Percentiles rank a stretch among this genome's conserved stretches.
phyloP scores from a whole-genome alignment of 2,329 filamentous ascomycete species.

The Ampelomyces quisqualis region DNA sequence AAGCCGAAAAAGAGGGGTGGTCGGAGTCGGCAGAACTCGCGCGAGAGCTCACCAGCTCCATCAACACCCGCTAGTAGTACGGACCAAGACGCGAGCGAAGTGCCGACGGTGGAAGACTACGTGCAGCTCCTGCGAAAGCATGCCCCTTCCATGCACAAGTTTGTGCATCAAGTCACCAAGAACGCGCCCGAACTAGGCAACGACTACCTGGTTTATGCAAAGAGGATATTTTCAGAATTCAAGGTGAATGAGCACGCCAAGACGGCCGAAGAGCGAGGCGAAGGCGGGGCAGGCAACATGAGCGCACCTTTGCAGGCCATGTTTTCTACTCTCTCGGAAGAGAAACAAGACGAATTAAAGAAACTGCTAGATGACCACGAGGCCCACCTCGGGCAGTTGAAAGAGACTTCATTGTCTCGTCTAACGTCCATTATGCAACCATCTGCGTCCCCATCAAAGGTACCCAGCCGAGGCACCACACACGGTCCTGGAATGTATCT shows the following conservation, averaged over 20 bases:
- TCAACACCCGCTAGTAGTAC: conserved; percentile 25
- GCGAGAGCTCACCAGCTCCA: conserved; percentile 27
- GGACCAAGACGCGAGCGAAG: conserved; percentile 22
- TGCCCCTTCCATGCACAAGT: conserved; percentile 64
- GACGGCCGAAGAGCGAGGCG: conserved; percentile 21
- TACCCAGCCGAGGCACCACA: conserved; percentile 41
- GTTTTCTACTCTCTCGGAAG: conserved; percentile 51
- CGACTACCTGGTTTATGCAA: conserved; percentile 63
- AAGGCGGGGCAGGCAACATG: conserved; percentile 47
- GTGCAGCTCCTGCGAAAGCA: conserved; percentile 67
- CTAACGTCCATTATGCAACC: conserved; percentile 58
- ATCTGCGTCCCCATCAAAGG: conserved; percentile 6
- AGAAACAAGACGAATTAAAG: conserved; percentile 51
- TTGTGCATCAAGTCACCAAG: conserved; percentile 67
- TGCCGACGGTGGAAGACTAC: conserved; percentile 69
- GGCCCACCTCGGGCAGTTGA: conserved; percentile 59
- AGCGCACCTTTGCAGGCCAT: conserved; percentile 46
- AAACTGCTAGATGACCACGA: conserved; percentile 61
- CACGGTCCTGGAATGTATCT: conserved; percentile 72
- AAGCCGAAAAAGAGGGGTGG: conserved; percentile 42
- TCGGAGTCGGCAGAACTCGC: conserved; percentile 24
- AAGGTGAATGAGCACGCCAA: conserved; percentile 29
- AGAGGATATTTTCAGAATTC: conserved; percentile 61
- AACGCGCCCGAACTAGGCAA: conserved; percentile 66
- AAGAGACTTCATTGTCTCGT: conserved; percentile 54